These are phyloP conservation scores for Candida glucosophila DNA, from an alignment of 1,139 yeast species.

Conservation along the genomic window DNA sequence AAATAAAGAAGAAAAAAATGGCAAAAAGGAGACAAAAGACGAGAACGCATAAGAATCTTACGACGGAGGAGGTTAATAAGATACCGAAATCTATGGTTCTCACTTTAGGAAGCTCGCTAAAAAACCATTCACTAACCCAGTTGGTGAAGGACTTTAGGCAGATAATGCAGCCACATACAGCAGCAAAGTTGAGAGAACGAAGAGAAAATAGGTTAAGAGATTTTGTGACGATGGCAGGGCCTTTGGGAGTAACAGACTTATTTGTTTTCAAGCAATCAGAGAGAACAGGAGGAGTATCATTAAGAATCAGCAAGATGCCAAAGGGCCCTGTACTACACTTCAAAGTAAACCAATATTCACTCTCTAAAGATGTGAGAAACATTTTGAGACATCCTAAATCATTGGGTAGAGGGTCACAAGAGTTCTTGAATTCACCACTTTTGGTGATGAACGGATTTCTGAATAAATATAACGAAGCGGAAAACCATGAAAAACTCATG, in stretches of 20 bases:
- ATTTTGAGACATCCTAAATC: constrained; percentile 66
- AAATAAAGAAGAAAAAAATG: no score
- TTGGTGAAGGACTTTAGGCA: constrained; percentile 80
- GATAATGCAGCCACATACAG: constrained; percentile 96
- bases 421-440: constrained; percentile 73
- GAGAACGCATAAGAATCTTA: constrained; percentile 71
- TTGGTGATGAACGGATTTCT: constrained; percentile 83
- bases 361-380: constrained; percentile 72
- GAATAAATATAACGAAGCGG: constrained; percentile 43
- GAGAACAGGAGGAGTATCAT: constrained; percentile 67
- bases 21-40: constrained; percentile 51
- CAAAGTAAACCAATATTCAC: constrained; percentile 65
- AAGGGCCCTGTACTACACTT: constrained; percentile 92
- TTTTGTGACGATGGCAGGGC: constrained; percentile 95
- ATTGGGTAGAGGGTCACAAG: constrained; percentile 52
- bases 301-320: constrained; percentile 82
- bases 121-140: constrained; percentile 75
- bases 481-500: constrained; percentile 68
- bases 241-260: constrained; percentile 84
- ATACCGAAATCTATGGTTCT: constrained; percentile 93
- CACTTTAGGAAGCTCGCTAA: constrained; percentile 70
- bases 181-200: constrained; percentile 78
- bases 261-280: constrained; percentile 80
- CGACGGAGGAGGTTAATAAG: constrained; percentile 61
- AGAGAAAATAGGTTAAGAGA: constrained; percentile 82